phyloP scores from a whole-genome alignment of 2,329 filamentous ascomycete species.

The Claviceps digitariae region DNA sequence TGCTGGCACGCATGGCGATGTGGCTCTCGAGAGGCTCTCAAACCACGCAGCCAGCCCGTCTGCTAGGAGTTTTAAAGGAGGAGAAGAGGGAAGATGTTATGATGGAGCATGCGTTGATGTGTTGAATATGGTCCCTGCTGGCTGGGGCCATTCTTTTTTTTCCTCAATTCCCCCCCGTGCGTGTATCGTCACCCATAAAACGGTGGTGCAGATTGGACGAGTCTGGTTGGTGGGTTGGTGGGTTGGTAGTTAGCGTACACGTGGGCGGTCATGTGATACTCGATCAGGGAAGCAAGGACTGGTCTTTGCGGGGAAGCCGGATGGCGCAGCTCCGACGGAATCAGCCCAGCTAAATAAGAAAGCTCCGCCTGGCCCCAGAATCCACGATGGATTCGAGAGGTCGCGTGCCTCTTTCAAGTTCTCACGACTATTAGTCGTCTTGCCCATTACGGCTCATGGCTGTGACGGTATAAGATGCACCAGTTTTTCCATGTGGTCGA shows the following conservation, averaged over 20 bases:
- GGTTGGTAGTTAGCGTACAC: neutral
- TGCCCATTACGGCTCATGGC: too few relatives aligned
- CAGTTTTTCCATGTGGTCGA: too few relatives aligned
- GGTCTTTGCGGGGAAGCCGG: neutral
- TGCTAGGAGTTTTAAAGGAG: neutral
- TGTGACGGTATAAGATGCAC: too few relatives aligned
- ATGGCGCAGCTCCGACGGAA: too few relatives aligned
- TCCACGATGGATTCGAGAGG: too few relatives aligned
- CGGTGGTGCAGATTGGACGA: neutral
- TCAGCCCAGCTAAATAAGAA: conserved; percentile 12
- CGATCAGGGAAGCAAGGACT: too few relatives aligned
- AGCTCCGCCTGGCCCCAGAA: neutral
- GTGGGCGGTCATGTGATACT: conserved; percentile 5
- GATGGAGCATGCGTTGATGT: neutral
- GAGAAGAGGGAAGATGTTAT: neutral
- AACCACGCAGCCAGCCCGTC: neutral
- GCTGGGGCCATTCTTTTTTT: neutral
- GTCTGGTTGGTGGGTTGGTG: too few relatives aligned
- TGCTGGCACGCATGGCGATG: conserved; percentile 16
- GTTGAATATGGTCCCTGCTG: neutral
- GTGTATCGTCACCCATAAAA: neutral
- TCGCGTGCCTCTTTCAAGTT: too few relatives aligned
- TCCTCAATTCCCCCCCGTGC: neutral
- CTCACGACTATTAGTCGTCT: too few relatives aligned
- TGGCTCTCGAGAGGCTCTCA: neutral